Base-by-base conservation (phyloP, 257 asterid species). In the Linaria vulgaris region DNA sequence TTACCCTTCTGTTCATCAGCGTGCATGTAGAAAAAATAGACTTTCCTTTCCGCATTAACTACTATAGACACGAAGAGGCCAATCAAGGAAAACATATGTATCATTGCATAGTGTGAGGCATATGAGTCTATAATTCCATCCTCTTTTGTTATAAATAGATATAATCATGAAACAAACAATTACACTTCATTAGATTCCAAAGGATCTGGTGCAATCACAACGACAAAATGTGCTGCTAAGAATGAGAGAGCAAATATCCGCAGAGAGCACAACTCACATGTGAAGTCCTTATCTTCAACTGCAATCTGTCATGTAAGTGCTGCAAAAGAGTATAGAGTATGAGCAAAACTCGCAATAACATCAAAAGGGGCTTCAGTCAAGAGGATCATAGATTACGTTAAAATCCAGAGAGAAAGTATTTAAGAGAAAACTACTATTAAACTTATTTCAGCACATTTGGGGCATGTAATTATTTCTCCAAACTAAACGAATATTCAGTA, bases 231-330 rank as follows among this genome's bases (percentile, higher is more conserved):
- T 20, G 64, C 17, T 22, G n/a, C 25, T 25, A 56, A 68, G 59
- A 63, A 51, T 43, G 51, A 64, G 13, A 17, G 57, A 58, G 1
- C 9, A 24, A 30, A 12, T 39, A 14, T 60, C 44, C 4, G 25
- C 41, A 47, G 37, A 41, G 37, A 60, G 25, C 55, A 68, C 39
- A 52, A 70, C 95, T 82, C 84, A 94, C 99, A 77, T 87, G 92
- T 75, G 95, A 77, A 74, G 81, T 78, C 77, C 91, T 86, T 69
- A 90, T 87, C 88, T 83, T 90, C 85, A 78, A 68, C 80, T 94
- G 96, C 81, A 94, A 74, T 63, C 83, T 91, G 72, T 94, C 96
- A 63, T 94, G 99, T 44, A 88, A 77, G 67, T 82, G 82, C 99
- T 94, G 92, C 79, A 80, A 78, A 76, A 74, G 34, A 59, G 44